These are phyloP conservation scores for Paramecium sexaurelia DNA, from an alignment of 73 alveolate genomes.

Conservation along the genomic window DNA sequence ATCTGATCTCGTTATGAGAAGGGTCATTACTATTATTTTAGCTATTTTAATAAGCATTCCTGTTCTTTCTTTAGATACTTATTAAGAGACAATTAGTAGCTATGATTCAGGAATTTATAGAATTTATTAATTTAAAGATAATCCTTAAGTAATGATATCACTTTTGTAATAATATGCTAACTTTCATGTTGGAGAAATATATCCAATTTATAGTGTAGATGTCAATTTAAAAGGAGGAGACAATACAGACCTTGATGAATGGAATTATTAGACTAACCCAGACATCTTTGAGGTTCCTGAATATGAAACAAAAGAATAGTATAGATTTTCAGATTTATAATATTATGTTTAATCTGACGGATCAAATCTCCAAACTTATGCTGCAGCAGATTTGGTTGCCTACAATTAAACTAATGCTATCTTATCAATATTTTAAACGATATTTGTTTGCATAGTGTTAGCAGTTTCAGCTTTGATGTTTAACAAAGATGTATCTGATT, in stretches of 20 bases:
- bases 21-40: constrained; percentile 89
- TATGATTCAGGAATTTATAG: constrained; percentile 62
- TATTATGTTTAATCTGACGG: constrained; percentile 1
- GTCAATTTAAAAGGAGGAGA: not conserved
- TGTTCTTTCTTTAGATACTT: constrained; percentile 72
- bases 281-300: not conserved
- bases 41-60: constrained; percentile 84
- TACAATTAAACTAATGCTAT: constrained; percentile 72
- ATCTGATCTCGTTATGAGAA: constrained; percentile 89
- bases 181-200: constrained; percentile 40
- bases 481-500: constrained; percentile 78
- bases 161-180: not conserved
- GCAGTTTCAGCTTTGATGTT: constrained; percentile 77
- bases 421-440: constrained; percentile 78
- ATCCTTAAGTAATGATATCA: not conserved
- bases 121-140: not conserved
- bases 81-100: constrained; percentile 67
- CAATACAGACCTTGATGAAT: not conserved
- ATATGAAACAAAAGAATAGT: not conserved
- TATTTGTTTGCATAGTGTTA: constrained; percentile 74
- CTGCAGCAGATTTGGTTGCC: constrained; percentile 70
- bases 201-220: constrained; percentile 1
- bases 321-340: constrained; percentile 39
- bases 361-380: not conserved
- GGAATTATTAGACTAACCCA: not conserved